These are phyloP conservation scores for Trypanosoma grayi DNA, from an alignment of 208 protist genomes.

Conservation along the genomic window DNA sequence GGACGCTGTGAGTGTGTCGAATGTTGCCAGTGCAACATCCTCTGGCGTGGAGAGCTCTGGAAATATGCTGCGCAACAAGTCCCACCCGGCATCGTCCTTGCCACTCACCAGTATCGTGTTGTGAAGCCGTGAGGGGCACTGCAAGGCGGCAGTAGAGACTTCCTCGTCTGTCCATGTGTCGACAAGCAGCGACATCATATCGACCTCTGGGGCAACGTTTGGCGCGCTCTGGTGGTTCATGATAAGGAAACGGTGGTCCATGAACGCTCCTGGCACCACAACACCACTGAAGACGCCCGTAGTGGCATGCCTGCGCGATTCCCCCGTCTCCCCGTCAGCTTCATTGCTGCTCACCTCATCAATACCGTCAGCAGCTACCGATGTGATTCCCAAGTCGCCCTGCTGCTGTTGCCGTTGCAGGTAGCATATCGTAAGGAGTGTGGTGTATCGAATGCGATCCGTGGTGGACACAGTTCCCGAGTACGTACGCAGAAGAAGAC, in stretches of 20 bases:
- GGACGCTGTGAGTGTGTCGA: constrained; percentile 28
- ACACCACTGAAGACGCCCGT: constrained; percentile 34
- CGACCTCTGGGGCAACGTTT: constrained; percentile 62
- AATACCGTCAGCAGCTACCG: neutral
- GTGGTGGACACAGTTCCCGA: constrained; percentile 42
- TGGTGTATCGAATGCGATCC: constrained; percentile 77
- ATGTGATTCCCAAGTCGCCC: neutral
- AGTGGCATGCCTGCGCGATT: neutral
- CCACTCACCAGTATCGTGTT: constrained; percentile 48
- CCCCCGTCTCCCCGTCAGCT: neutral
- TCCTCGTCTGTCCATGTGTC: constrained; percentile 79
- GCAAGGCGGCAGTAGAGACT: constrained; percentile 42
- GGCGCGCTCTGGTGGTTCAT: constrained; percentile 42
- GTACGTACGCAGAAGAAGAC: constrained; percentile 52
- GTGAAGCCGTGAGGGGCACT: constrained; percentile 70
- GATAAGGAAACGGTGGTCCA: constrained; percentile 63
- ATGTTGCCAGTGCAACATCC: constrained; percentile 45
- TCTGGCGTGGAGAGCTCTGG: constrained; percentile 49
- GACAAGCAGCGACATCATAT: constrained; percentile 76
- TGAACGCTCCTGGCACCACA: constrained; percentile 40
- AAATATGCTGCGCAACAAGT: constrained; percentile 66
- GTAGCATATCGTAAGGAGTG: constrained; percentile 71
- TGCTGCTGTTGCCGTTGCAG: constrained; percentile 18
- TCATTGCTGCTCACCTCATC: constrained; percentile 15
- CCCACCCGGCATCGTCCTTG: constrained; percentile 20